Evolutionary conservation across 192 early-diverging fungal species (phyloP), one percentile per base, ranked within the genome.

Genomic region (Coemansia sp.): DNA sequence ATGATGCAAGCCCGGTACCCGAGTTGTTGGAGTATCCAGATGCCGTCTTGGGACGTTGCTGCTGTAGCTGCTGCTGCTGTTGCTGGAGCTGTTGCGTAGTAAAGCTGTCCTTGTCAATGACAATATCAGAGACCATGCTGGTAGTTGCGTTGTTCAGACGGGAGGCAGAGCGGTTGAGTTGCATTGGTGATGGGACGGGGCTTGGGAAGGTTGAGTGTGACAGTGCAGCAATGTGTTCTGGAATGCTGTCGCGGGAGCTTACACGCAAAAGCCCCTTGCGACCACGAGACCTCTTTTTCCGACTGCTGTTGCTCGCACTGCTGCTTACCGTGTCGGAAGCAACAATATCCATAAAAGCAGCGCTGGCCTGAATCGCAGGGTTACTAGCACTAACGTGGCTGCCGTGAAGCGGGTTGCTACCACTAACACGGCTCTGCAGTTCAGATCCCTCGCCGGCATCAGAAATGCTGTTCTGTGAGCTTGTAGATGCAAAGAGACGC

Each of bases 191-290:
- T 14, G 74, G 65, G 9, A 62, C 69, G 6, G 74, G 74, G 38
- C 74, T 78, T 27, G 74, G 74, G 22, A 78, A 78, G 14, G 74
- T 69, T 19, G 74, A 78, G 53, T 71, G 74, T 9, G 74, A 78
- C 14, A 78, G 74, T 23, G 68, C 74, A n/a, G 69, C 60, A 51
- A 78, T 67, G 43, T 78, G 74, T 22, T 78, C 68, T 11, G 68
- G 65, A 23, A 76, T 66, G 59, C 68, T 71, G 25, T 78, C 74
- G n/a, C 74, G 64, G 37, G 74, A 78, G 19, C 58, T 54, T 8
- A 61, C 48, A 8, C 57, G 61, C 44, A 78, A 44, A 25, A 78
- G 44, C 7, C 74, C 74, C 42, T 66, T 62, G 39, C 74, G 63
- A 23, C 47, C 41, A 14, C 64, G 64, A 11, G 59, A 39, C 57